Evolutionary conservation across 257 asterid genomes (phyloP).

Genomic region (Eustoma russellianum): DNA sequence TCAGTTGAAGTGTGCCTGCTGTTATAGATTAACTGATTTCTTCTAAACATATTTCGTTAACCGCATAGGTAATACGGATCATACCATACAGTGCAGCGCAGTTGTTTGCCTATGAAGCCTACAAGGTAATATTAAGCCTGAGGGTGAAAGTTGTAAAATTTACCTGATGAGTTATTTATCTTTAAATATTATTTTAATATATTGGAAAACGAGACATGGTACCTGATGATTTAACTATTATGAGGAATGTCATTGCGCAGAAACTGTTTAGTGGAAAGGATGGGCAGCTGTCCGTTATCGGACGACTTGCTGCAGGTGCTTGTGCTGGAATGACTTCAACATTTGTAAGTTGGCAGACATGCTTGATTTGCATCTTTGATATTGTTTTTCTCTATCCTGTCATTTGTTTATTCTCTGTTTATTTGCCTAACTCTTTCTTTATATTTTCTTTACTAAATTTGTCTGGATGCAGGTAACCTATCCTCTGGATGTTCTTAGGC

Average conservation of each 20-base stretch:
- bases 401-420: not conserved
- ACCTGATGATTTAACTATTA: too few relatives aligned
- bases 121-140: constrained; percentile 56
- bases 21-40: too few relatives aligned
- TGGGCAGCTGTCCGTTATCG: constrained; percentile 74
- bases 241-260: constrained; percentile 26
- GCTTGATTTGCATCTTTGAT: not conserved
- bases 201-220: too few relatives aligned
- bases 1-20: too few relatives aligned
- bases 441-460: constrained; percentile 1
- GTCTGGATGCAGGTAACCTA: constrained; percentile 62
- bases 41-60: constrained; percentile 5
- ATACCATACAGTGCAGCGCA: constrained; percentile 93
- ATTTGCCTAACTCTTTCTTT: not conserved
- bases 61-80: constrained; percentile 76
- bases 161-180: too few relatives aligned
- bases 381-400: not conserved
- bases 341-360: constrained; percentile 62
- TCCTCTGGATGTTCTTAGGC: constrained; percentile 80
- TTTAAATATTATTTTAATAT: too few relatives aligned
- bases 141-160: not conserved
- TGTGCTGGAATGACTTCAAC: constrained; percentile 99
- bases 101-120: constrained; percentile 88
- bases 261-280: constrained; percentile 62
- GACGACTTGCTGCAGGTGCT: constrained; percentile 99